Percentiles rank a stretch among this genome's conserved stretches.
These are phyloP conservation scores for Helicocarpus griseus DNA, from an alignment of 2,329 filamentous ascomycete species.

Conservation along the genomic window DNA sequence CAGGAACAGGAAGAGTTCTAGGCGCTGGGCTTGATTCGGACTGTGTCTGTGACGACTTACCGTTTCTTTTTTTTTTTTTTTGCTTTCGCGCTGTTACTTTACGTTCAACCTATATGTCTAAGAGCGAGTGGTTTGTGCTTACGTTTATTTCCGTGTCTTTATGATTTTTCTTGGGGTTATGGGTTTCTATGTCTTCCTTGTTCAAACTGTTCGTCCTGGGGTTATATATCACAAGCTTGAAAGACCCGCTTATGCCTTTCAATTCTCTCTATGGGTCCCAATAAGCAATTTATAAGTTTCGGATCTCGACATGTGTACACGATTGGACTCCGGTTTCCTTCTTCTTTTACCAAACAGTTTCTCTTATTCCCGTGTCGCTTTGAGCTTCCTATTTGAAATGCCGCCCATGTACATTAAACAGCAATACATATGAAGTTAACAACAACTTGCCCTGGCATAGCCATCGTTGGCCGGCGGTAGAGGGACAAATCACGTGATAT, in stretches of 20 bases:
- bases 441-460: background rate
- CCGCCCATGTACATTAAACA: too few relatives aligned
- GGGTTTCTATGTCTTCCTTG: background rate
- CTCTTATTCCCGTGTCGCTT: too few relatives aligned
- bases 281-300: too few relatives aligned
- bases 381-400: too few relatives aligned
- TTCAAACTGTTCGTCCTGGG: background rate
- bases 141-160: background rate
- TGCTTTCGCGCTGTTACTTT: too few relatives aligned
- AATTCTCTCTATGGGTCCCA: too few relatives aligned
- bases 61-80: background rate
- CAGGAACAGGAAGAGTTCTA: conserved; percentile 95
- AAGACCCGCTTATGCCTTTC: too few relatives aligned
- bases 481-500: background rate
- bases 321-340: too few relatives aligned
- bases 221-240: background rate
- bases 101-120: background rate
- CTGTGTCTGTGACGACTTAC: too few relatives aligned
- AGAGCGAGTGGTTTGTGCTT: background rate
- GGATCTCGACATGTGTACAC: too few relatives aligned
- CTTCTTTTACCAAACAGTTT: too few relatives aligned
- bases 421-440: background rate
- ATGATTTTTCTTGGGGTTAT: background rate
- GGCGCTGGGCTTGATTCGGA: conserved; percentile 12
- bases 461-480: background rate